Conservation (phyloP, 768 basidiomycete species). For the Pleurotus cornucopiae region DNA sequence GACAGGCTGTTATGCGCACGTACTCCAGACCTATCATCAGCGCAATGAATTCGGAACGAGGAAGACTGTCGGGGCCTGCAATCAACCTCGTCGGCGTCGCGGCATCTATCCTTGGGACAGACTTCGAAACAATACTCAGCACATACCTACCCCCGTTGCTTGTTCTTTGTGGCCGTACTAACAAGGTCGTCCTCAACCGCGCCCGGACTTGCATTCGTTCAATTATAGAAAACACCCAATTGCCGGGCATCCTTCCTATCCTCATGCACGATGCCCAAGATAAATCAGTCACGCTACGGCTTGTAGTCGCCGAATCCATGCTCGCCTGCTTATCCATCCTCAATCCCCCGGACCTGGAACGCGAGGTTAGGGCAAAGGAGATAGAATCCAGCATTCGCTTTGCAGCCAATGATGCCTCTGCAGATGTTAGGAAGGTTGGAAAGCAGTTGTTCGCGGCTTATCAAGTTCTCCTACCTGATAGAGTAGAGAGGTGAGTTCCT, state of each 20-base stretch:
- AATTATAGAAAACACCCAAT: constrained; percentile 65
- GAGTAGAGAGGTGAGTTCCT: constrained; percentile 55
- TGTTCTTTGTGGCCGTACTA: constrained; percentile 64
- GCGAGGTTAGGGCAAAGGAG: constrained; percentile 56
- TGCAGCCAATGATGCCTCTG: constrained; percentile 69
- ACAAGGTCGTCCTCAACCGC: constrained; percentile 72
- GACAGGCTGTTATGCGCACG: constrained; percentile 46
- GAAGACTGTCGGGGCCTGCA: constrained; percentile 63
- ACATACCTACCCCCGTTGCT: constrained; percentile 68
- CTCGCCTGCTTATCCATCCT: constrained; percentile 67
- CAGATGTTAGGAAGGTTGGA: constrained; percentile 67
- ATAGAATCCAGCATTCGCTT: constrained; percentile 67
- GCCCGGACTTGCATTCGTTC: constrained; percentile 55
- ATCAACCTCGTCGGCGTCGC: constrained; percentile 57
- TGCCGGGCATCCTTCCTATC: constrained; percentile 58
- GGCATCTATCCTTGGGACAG: constrained; percentile 49
- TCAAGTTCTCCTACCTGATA: constrained; percentile 59
- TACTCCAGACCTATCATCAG: constrained; percentile 49
- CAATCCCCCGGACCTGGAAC: constrained; percentile 78
- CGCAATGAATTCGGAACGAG: constrained; percentile 71
- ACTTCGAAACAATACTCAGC: constrained; percentile 66
- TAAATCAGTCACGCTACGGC: constrained; percentile 61
- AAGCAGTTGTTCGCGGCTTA: constrained; percentile 76
- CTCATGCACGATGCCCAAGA: constrained; percentile 59
- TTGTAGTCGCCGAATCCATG: constrained; percentile 62